Evolutionary conservation across 1,284 basidiomycete species (phyloP), one percentile per base, ranked within the genome.

Genomic region (Apiotrichum montevideense): DNA sequence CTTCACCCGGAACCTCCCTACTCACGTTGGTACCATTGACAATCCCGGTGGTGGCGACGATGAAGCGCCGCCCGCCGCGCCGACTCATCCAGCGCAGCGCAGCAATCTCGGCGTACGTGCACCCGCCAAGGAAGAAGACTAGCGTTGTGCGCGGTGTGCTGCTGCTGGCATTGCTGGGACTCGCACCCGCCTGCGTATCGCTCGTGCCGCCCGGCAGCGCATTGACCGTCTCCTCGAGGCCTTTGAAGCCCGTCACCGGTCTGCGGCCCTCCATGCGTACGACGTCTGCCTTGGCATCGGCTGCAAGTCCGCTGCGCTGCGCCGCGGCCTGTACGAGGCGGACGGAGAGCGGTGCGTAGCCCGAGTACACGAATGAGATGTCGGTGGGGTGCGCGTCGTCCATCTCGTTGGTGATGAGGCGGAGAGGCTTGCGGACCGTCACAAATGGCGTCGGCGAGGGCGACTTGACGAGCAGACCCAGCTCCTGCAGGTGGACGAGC

Each of bases 91-190:
- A 96, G 68, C 96, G 81, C 64, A 99, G 74, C 8, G 95, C 94
- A 21, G 94, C 87, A 54, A 98, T 89, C 79, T 98, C 96, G 6
- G 95, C 94, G 68, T 90, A 96, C 6, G 96, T 98, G 72, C 94
- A 94, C 3, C 96, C 96, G 39, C 96, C 96, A n/a, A 98, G 78
- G 83, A 98, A 98, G 78, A 97, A 97, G 9, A 99, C 89, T 29
- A 96, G 83, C 1, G 92, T 97, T 3, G 88, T 96, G 83, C 53
- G 41, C 11, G 49, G 33, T 7, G 37, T 32, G 9, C 35, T 14
- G 21, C 14, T 32, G 35, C 40, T 11, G 40, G 9, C 14, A 14
- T 39, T 39, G 14, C 48, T 8, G 51, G 41, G 21, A 49, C 34
- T 13, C 44, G 51, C 14, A 48, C 29, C 4, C 33, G 57, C 54